Conservation (phyloP, 2,329 filamentous ascomycete genomes). For the Ophiostoma fasciatum region DNA sequence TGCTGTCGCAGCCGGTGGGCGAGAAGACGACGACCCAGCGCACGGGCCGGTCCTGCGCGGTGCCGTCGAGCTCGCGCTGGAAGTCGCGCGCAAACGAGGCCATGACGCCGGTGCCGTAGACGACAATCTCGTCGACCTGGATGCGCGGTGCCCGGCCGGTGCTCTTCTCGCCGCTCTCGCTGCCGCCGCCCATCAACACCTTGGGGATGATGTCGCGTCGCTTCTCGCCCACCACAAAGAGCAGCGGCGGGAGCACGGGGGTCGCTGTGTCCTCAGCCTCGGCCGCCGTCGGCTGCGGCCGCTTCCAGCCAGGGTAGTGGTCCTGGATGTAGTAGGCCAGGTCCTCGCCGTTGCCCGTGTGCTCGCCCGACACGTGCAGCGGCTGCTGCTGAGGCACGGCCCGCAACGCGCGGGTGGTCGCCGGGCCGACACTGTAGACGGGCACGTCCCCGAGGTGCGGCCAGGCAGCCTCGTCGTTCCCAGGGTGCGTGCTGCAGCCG, state of each 20-base stretch:
- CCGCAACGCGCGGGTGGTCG: conserved; percentile 59
- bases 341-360: conserved; percentile 72
- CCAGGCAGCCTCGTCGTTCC: conserved; percentile 24
- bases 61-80: conserved; percentile 28
- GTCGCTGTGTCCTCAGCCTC: conserved; percentile 12
- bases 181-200: conserved; percentile 44
- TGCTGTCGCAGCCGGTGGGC: conserved; percentile 47
- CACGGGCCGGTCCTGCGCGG: conserved; percentile 19
- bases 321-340: conserved; percentile 65
- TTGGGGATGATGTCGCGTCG: conserved; percentile 80
- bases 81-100: conserved; percentile 61
- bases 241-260: conserved; percentile 45
- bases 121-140: conserved; percentile 59
- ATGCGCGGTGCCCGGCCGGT: conserved; percentile 31
- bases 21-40: conserved; percentile 70
- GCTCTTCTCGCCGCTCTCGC: conserved; percentile 19
- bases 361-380: conserved; percentile 57
- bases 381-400: conserved; percentile 34
- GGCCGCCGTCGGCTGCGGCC: conserved; percentile 26
- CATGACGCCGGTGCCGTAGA: conserved; percentile 81
- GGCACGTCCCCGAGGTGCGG: conserved; percentile 41
- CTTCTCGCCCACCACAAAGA: conserved; percentile 86
- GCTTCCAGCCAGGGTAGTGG: conserved; percentile 42
- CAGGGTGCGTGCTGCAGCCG: too few relatives aligned
- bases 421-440: conserved; percentile 68